phyloP scores from a whole-genome alignment of 331 rosid species.

The Pyrus hybrid region DNA sequence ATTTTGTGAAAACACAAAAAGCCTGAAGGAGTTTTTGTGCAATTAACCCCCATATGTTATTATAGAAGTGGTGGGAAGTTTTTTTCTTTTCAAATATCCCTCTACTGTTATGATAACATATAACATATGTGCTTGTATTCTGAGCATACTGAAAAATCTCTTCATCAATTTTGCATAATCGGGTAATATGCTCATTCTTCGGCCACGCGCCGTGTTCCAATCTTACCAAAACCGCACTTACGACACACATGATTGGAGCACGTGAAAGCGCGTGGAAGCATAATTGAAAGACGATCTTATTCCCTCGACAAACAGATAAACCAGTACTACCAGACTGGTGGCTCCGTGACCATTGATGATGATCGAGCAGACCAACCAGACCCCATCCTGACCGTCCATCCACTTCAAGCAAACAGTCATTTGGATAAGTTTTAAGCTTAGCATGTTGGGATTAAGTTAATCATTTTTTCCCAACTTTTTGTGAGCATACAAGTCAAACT shows the following conservation, averaged over 20 bases:
- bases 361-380: not conserved
- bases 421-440: not conserved
- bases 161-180: accelerated
- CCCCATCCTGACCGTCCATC: slow-evolving; percentile 38
- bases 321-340: not conserved
- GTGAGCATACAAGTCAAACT: not conserved
- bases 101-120: too few species aligned
- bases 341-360: not conserved
- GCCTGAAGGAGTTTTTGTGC: too few species aligned
- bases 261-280: slow-evolving; percentile 51
- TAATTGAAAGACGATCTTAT: not conserved
- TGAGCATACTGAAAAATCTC: accelerated
- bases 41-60: too few species aligned
- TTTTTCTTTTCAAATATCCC: too few species aligned
- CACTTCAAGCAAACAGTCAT: not conserved
- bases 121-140: accelerated
- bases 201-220: slow-evolving; percentile 30
- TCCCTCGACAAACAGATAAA: not conserved
- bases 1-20: too few species aligned
- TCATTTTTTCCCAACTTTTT: not conserved
- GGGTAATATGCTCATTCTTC: not conserved
- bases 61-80: too few species aligned
- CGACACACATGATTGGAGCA: slow-evolving; percentile 44
- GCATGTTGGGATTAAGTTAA: not conserved
- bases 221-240: slow-evolving; percentile 29